Base-by-base conservation (phyloP, 2,329 filamentous ascomycete genomes). In the Colletotrichum echinochloae region DNA sequence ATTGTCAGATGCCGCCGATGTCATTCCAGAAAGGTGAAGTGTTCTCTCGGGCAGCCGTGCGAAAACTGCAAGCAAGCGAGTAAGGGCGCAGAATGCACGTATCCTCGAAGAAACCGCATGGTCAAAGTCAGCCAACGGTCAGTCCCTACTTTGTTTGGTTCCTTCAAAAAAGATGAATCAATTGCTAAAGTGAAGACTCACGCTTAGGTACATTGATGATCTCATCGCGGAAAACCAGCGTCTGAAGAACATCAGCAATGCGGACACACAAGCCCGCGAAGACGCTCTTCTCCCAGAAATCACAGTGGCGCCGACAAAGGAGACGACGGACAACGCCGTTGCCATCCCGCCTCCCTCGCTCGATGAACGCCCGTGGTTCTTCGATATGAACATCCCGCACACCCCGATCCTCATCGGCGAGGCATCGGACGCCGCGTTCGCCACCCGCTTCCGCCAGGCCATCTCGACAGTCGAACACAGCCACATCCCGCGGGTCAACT, bases 381-480 rank as follows among this genome's bases (percentile, higher is more conserved):
- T 79, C 30, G 75, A 78, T 37, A 77, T 78, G 70, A 78, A 76
- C 57, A 75, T 78, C 18, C 76, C 78, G 28, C 76, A 79, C 39
- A 79, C 78, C 2, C 79, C 79, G 1, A 76, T 80, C 18, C 70
- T 80, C 23, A 77, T 81, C 41, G 78, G 77, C n/a, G 80, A 81
- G 60, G 78, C 78, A 0, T 79, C 80, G 18, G 79, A 81, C 48
- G 75, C 77, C 14, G 79, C 79, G 16, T 81, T 81, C 46, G 79
- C 79, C 1, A 81, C 80, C 0, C 79, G 80, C 1, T 78, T 81
- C 57, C 73, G 80, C 8, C 80, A 81, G 70, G 78, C 77, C 23
- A 76, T 81, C 14, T 76, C 79, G 0, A 75, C 77, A 9, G 74
- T 75, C 4, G 64, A 75, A 0, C 76, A 76, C 33, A 77, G 74